phyloP scores from a whole-genome alignment of 441 rosid species.

The Daphne laureola region DNA sequence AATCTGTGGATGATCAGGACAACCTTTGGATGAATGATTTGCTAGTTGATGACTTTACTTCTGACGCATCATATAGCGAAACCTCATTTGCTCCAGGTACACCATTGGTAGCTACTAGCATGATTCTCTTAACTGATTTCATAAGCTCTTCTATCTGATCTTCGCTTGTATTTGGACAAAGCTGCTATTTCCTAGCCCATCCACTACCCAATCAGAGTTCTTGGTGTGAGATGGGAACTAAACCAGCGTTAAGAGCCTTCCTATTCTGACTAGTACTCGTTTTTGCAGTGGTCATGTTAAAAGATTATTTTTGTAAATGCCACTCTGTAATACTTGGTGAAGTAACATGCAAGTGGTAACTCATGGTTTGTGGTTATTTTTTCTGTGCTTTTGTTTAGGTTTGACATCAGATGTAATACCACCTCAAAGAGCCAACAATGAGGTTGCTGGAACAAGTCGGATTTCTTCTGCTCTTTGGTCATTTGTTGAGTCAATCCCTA shows the following conservation, averaged over 20 bases:
- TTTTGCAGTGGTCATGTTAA: constrained; percentile 10
- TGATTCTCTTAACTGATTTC: background rate
- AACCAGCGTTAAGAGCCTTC: constrained; percentile 40
- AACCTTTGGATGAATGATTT: constrained; percentile 38
- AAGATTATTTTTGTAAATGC: background rate
- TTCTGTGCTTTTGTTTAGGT: constrained; percentile 37
- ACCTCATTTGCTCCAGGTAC: constrained; percentile 52
- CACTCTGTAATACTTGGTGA: background rate
- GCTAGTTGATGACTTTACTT: constrained; percentile 12
- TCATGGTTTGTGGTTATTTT: constrained; percentile 18
- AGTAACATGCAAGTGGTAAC: background rate
- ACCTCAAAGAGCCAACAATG: constrained; percentile 26
- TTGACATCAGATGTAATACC: constrained; percentile 17
- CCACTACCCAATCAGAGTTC: constrained; percentile 43
- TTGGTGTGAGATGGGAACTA: constrained; percentile 30
- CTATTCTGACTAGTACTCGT: constrained; percentile 23
- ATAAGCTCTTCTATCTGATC: constrained; percentile 13
- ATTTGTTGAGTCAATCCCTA: constrained; percentile 74
- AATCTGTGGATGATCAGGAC: constrained; percentile 24
- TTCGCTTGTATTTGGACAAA: constrained; percentile 22
- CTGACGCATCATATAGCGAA: constrained; percentile 23
- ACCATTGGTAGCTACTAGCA: constrained; percentile 7
- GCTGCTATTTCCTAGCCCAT: constrained; percentile 32
- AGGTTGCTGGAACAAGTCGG: constrained; percentile 29
- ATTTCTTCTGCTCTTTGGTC: constrained; percentile 67